These are phyloP conservation scores for Coemansia sp. DNA, from an alignment of 192 early-diverging fungal species.

Conservation along the genomic window DNA sequence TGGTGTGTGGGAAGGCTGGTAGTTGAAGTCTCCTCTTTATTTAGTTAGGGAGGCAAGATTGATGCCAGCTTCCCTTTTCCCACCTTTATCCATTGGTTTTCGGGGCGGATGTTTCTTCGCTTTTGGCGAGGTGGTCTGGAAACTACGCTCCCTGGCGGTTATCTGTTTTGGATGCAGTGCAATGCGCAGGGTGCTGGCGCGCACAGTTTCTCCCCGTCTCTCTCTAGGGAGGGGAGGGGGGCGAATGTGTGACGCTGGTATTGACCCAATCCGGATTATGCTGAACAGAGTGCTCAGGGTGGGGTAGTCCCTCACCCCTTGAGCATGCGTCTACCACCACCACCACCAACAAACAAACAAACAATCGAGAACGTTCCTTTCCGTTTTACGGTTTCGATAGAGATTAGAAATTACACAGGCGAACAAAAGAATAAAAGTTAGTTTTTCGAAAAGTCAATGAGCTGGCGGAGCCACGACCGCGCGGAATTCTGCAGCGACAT, in stretches of 20 bases:
- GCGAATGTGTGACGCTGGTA: constrained; percentile 9
- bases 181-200: constrained; percentile 43
- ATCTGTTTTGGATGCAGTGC: constrained; percentile 42
- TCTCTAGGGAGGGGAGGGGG: no score
- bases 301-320: no score
- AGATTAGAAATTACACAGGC: not conserved
- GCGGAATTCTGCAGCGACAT: not conserved
- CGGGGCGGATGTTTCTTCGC: not conserved
- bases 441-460: not conserved
- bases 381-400: not conserved
- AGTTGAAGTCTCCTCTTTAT: not conserved
- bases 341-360: not conserved
- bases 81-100: not conserved
- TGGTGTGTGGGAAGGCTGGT: not conserved
- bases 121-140: constrained; percentile 5
- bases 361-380: not conserved
- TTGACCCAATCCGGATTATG: constrained; percentile 51
- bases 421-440: not conserved
- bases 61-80: not conserved
- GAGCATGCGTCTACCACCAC: constrained; percentile 35
- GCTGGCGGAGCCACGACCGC: not conserved
- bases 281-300: constrained; percentile 24
- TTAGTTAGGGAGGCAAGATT: not conserved
- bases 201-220: not conserved
- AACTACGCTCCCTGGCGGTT: constrained; percentile 39